phyloP scores from a whole-genome alignment of 257 asterid species.

The Solanum neorickii region DNA sequence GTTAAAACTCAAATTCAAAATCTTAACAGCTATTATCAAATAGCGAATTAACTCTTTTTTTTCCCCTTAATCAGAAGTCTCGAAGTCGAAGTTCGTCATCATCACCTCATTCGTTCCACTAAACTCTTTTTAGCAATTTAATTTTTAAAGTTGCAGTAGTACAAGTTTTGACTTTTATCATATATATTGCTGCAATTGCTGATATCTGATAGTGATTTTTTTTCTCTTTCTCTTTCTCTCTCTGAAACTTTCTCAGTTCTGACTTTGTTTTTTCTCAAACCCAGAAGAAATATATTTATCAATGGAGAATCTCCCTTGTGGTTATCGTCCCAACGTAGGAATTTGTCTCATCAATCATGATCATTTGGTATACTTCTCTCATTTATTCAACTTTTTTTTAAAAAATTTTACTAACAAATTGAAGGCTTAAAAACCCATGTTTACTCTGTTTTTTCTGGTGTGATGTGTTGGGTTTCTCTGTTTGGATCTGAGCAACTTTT shows the following conservation, averaged over 20 bases:
- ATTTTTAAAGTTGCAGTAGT: neutral
- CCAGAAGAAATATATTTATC: neutral
- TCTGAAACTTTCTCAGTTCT: neutral
- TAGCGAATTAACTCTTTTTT: rapidly evolving
- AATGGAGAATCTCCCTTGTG: slow-evolving; percentile 96
- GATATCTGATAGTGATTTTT: neutral
- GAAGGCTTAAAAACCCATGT: neutral
- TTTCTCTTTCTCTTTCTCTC: neutral
- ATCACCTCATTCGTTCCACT: neutral
- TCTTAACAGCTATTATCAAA: too few species aligned
- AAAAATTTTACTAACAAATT: neutral
- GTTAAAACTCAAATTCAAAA: too few species aligned
- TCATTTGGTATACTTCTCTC: slow-evolving; percentile 33
- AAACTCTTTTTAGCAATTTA: neutral
- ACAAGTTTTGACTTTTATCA: neutral
- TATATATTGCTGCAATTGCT: neutral
- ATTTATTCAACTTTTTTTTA: neutral
- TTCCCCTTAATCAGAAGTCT: too few species aligned
- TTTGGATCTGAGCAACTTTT: neutral
- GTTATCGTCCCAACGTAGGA: slow-evolving; percentile 98
- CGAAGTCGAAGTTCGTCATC: neutral
- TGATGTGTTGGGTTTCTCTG: neutral
- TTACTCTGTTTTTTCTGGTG: neutral
- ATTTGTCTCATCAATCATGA: slow-evolving; percentile 81
- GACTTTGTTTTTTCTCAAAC: neutral